These are phyloP conservation scores for Alternaria metachromatica DNA, from an alignment of 2,329 filamentous ascomycete species.

Conservation along the genomic window DNA sequence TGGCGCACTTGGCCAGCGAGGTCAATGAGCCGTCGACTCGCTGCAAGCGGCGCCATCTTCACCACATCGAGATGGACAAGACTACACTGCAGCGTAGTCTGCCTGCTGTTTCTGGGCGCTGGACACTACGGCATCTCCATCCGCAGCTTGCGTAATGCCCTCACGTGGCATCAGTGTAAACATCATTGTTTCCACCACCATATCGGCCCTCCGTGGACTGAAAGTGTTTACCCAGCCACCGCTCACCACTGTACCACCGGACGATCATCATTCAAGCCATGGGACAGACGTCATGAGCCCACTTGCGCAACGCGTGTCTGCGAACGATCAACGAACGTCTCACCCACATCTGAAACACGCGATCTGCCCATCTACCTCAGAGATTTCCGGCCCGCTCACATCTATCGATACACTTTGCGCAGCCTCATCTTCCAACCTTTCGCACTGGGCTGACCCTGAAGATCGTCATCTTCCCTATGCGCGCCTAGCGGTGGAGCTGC, in stretches of 20 bases:
- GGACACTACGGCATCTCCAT: neutral
- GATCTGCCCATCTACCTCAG: neutral
- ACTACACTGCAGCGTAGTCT: neutral
- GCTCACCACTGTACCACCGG: neutral
- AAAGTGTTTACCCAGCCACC: neutral
- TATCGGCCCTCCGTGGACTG: neutral
- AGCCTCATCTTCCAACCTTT: neutral
- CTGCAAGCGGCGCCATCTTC: neutral
- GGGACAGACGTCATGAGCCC: neutral
- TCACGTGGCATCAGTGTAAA: neutral
- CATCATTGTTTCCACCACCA: conserved; percentile 1
- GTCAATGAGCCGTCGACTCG: conserved; percentile 7
- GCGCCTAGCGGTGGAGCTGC: neutral
- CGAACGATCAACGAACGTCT: conserved; percentile 2
- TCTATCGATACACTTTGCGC: neutral
- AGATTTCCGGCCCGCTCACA: conserved; percentile 2
- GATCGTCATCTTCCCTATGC: conserved; percentile 13
- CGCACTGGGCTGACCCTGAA: conserved; percentile 11
- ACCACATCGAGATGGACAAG: neutral
- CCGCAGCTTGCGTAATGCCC: conserved; percentile 1
- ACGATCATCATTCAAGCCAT: neutral
- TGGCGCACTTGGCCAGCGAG: neutral
- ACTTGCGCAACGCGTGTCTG: conserved; percentile 7
- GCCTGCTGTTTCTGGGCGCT: neutral
- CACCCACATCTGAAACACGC: conserved; percentile 14